A percentile compares a stretch with the other conserved stretches of the same genome.
Conservation (phyloP, 2,329 filamentous ascomycete genomes). For the Venturia pyrina region DNA sequence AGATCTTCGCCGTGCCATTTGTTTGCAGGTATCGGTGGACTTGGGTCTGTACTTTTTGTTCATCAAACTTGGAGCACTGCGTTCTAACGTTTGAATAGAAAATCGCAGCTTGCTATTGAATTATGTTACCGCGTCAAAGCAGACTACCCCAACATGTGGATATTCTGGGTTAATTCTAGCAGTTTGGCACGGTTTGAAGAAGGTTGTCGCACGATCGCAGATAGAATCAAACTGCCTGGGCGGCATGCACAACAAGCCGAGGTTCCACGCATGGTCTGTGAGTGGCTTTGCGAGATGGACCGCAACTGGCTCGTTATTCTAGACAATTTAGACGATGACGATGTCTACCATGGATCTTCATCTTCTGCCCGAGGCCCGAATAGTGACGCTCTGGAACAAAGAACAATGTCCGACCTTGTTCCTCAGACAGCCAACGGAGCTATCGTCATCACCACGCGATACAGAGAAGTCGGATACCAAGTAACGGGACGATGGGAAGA, state of each 20-base stretch:
- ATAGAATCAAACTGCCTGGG: constrained; percentile 13
- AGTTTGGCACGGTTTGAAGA: constrained; percentile 15
- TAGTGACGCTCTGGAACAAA: neutral
- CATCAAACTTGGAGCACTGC: neutral
- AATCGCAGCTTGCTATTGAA: neutral
- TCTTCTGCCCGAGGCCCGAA: neutral
- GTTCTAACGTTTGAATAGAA: neutral
- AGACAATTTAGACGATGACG: constrained; percentile 20
- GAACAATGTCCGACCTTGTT: neutral
- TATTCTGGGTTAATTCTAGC: constrained; percentile 12
- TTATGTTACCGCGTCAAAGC: neutral
- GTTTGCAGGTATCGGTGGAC: neutral
- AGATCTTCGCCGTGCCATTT: no score
- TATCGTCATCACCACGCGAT: constrained; percentile 14
- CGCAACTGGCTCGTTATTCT: constrained; percentile 18
- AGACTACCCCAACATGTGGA: neutral
- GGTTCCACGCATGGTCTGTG: neutral
- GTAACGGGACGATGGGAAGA: constrained; percentile 15
- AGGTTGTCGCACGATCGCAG: constrained; percentile 16
- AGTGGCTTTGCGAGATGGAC: constrained; percentile 14
- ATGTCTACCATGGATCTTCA: constrained; percentile 15
- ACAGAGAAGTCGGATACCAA: constrained; percentile 14
- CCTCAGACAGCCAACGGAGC: constrained; percentile 4
- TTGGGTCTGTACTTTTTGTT: neutral
- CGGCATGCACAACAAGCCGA: constrained; percentile 11